Percentiles rank a stretch among this genome's conserved stretches.
Conservation (phyloP, 805 yeast genomes). For the Wickerhamiella azyma region DNA sequence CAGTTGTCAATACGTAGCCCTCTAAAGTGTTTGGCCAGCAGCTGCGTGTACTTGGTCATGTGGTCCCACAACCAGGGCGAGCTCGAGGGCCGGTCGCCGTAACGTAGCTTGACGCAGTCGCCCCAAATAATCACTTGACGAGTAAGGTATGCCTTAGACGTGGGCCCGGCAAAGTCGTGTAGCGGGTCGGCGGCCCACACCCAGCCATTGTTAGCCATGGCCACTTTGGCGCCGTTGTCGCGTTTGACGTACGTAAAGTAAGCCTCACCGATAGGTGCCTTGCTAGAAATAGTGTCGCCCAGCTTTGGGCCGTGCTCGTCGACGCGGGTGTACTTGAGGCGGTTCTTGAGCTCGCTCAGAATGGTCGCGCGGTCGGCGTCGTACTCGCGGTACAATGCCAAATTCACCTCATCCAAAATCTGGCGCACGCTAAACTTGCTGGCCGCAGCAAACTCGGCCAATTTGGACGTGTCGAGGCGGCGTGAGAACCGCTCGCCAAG, state of each 20-base stretch:
- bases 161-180: slow-evolving; percentile 76
- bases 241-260: slow-evolving; percentile 66
- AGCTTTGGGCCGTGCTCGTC: slow-evolving; percentile 71
- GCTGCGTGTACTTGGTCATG: slow-evolving; percentile 63
- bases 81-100: slow-evolving; percentile 64
- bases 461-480: slow-evolving; percentile 34
- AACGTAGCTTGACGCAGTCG: slow-evolving; percentile 86
- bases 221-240: slow-evolving; percentile 33
- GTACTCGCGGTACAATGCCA: slow-evolving; percentile 54
- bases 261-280: slow-evolving; percentile 62
- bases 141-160: slow-evolving; percentile 68
- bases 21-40: slow-evolving; percentile 59
- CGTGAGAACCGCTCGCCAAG: slow-evolving; percentile 45
- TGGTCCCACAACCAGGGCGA: slow-evolving; percentile 83
- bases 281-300: slow-evolving; percentile 43
- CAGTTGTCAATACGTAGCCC: slow-evolving; percentile 93
- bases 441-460: slow-evolving; percentile 39
- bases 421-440: slow-evolving; percentile 21
- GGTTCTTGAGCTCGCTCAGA: slow-evolving; percentile 53
- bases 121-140: slow-evolving; percentile 97
- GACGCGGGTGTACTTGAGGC: slow-evolving; percentile 63
- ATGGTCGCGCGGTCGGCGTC: slow-evolving; percentile 61
- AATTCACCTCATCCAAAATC: slow-evolving; percentile 65
- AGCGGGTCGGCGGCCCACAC: slow-evolving; percentile 95
- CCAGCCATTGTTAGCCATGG: slow-evolving; percentile 92